Evolutionary conservation across 1,284 basidiomycete species (phyloP).

Genomic region (Leccinum fuscescens): DNA sequence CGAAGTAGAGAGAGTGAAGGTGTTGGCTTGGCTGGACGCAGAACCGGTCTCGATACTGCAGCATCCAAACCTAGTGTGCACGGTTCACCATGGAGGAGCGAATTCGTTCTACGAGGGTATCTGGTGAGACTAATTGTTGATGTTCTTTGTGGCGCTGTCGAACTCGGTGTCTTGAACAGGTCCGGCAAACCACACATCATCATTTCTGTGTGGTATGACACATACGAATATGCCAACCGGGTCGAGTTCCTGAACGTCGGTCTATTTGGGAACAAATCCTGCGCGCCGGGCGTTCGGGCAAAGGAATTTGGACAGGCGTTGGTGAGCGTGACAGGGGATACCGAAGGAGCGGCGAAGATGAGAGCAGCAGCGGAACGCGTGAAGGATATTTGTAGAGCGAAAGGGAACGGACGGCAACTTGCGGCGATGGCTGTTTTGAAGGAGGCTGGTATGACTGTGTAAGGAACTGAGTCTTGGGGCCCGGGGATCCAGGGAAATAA

Average conservation of each 20-base stretch:
- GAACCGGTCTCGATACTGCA: slow-evolving; percentile 15
- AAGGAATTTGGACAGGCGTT: slow-evolving; percentile 10
- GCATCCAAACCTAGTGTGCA: slow-evolving; percentile 12
- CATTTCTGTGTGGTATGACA: slow-evolving; percentile 15
- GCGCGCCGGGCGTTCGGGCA: slow-evolving; percentile 10
- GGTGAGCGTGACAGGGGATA: slow-evolving; percentile 10
- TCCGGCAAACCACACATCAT: slow-evolving; percentile 11
- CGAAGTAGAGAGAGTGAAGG: neutral
- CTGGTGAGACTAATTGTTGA: slow-evolving; percentile 5
- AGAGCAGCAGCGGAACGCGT: slow-evolving; percentile 1
- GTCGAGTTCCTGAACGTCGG: slow-evolving; percentile 14
- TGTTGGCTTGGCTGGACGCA: slow-evolving; percentile 10
- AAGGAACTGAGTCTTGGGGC: no score
- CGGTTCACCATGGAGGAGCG: slow-evolving; percentile 16
- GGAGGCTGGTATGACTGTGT: no score
- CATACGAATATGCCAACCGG: slow-evolving; percentile 12
- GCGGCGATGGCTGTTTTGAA: no score
- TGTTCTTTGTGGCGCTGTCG: neutral
- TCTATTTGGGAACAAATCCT: slow-evolving; percentile 6
- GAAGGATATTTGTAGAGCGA: neutral
- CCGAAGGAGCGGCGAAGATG: slow-evolving; percentile 6
- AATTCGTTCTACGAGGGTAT: slow-evolving; percentile 17
- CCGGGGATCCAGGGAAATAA: no score
- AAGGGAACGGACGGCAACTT: no score
- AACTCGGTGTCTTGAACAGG: neutral